Conservation (phyloP, 1,139 yeast species). For the Candida sojae region DNA sequence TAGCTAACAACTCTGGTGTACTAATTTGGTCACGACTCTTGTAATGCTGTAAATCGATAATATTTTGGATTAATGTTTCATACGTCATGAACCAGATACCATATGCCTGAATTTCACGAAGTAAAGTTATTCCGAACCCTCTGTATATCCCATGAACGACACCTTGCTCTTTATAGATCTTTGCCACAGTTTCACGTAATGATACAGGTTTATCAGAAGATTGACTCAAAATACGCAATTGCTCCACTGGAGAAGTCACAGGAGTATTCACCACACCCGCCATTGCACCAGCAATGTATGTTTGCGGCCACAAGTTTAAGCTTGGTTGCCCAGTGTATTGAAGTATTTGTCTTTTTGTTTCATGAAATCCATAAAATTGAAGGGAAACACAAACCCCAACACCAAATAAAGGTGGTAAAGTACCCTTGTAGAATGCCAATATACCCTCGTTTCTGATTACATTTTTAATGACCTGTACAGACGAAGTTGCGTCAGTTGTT, state of each 20-base stretch:
- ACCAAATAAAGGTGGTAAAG: conserved; percentile 49
- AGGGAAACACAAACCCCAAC: conserved; percentile 77
- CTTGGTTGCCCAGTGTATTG: conserved; percentile 25
- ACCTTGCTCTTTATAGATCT: conserved; percentile 52
- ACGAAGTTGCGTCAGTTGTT: conserved; percentile 42
- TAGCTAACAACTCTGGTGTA: conserved; percentile 59
- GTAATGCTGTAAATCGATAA: conserved; percentile 34
- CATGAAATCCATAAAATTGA: conserved; percentile 79
- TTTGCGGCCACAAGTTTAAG: conserved; percentile 59
- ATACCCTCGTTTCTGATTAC: conserved; percentile 64
- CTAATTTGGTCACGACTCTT: conserved; percentile 53
- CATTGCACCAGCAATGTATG: conserved; percentile 70
- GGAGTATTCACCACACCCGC: conserved; percentile 81
- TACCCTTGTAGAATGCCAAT: conserved; percentile 59
- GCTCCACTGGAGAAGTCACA: conserved; percentile 75
- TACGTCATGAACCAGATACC: conserved; percentile 82
- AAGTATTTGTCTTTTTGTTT: conserved; percentile 63
- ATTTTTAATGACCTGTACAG: conserved; percentile 51
- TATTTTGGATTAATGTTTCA: conserved; percentile 56
- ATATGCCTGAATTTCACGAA: conserved; percentile 76
- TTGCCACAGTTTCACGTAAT: conserved; percentile 34
- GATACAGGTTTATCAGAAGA: conserved; percentile 49
- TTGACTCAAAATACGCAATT: conserved; percentile 69
- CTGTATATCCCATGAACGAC: conserved; percentile 53
- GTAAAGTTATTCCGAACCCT: conserved; percentile 59